Conservation (phyloP, 768 basidiomycete species). For the Agrocybe chaxingu region DNA sequence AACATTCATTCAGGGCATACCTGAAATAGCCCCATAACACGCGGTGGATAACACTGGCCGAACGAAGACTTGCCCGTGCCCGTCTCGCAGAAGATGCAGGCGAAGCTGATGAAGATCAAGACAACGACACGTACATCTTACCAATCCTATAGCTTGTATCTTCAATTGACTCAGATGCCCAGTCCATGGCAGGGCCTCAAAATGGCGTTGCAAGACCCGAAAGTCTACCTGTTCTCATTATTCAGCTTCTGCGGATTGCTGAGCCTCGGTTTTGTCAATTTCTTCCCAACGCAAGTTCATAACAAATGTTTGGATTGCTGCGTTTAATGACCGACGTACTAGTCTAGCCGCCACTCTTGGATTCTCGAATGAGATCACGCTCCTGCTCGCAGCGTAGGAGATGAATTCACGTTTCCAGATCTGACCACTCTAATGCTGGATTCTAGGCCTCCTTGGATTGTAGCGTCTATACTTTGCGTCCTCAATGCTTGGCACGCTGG, state of each 20-base stretch:
- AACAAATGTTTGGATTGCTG: background rate
- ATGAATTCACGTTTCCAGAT: constrained; percentile 9
- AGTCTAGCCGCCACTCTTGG: constrained; percentile 57
- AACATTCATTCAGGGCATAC: background rate
- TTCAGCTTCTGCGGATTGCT: constrained; percentile 45
- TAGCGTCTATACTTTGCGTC: constrained; percentile 42
- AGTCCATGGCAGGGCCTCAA: constrained; percentile 47
- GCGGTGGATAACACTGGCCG: constrained; percentile 44
- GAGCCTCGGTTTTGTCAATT: constrained; percentile 54
- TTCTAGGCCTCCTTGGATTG: constrained; percentile 57
- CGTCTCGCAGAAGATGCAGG: constrained; percentile 64
- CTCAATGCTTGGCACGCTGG: constrained; percentile 50
- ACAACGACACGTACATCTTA: constrained; percentile 46
- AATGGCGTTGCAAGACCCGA: constrained; percentile 50
- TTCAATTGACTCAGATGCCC: background rate
- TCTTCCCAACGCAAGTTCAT: constrained; percentile 43
- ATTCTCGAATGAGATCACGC: constrained; percentile 48
- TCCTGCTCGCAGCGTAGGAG: constrained; percentile 51
- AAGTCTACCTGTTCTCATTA: constrained; percentile 47
- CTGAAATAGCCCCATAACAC: constrained; percentile 51
- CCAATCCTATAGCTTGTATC: background rate
- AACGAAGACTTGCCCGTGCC: constrained; percentile 58
- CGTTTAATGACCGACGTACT: background rate
- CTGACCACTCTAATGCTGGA: background rate
- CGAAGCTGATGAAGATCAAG: constrained; percentile 58